A percentile compares a stretch with the other conserved stretches of the same genome.
phyloP scores from a whole-genome alignment of 2,329 filamentous ascomycete species.

The Triangularia verruculosa region DNA sequence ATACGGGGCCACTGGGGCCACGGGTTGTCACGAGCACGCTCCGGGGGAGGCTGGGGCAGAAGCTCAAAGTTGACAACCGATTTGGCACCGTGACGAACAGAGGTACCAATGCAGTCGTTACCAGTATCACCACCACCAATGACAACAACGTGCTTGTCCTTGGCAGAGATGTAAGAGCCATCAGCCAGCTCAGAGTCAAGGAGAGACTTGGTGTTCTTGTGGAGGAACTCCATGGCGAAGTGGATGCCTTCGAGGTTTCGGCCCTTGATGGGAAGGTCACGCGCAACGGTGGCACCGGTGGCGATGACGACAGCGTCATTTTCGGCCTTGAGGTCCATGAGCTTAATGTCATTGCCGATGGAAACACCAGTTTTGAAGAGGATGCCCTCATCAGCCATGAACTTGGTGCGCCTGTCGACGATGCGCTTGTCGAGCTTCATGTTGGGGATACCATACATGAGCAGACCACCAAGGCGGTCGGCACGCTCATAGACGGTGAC shows the following conservation, averaged over 20 bases:
- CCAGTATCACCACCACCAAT: constrained; percentile 97
- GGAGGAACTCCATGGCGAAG: constrained; percentile 95
- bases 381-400: constrained; percentile 88
- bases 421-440: constrained; percentile 99
- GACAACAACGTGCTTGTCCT: constrained; percentile 92
- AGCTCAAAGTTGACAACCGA: constrained; percentile 96
- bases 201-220: constrained; percentile 96
- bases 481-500: constrained; percentile 92
- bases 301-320: constrained; percentile 87
- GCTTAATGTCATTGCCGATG: constrained; percentile 71
- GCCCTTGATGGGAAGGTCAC: constrained; percentile 86
- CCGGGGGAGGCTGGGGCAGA: constrained; percentile 83
- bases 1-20: constrained; percentile 99
- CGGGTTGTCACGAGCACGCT: constrained; percentile 90
- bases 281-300: constrained; percentile 88
- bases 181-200: constrained; percentile 87
- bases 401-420: constrained; percentile 90
- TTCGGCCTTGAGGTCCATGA: constrained; percentile 68
- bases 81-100: constrained; percentile 90
- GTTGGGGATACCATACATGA: constrained; percentile 99
- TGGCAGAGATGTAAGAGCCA: constrained; percentile 85
- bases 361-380: constrained; percentile 74
- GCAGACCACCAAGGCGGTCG: constrained; percentile 82
- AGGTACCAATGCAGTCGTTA: constrained; percentile 97
- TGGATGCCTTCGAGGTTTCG: constrained; percentile 88